Percentiles rank a stretch among this genome's conserved stretches.
These are phyloP conservation scores for Vanrija humicola DNA, from an alignment of 1,284 basidiomycete species.

Conservation along the genomic window DNA sequence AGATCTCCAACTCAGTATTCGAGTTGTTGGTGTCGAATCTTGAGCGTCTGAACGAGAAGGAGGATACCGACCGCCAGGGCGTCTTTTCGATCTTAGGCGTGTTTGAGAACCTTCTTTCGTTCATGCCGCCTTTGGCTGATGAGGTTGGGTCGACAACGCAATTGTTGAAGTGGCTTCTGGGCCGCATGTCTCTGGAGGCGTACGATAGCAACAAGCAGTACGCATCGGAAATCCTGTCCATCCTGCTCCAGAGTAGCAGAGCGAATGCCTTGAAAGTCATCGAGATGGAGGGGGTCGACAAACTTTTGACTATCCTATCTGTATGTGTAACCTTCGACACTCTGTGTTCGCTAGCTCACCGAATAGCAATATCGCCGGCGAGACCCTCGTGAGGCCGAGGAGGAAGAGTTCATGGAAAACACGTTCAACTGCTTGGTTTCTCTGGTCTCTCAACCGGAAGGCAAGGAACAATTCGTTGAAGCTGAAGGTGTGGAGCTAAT, in stretches of 20 bases:
- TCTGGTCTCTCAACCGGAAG: slow-evolving; percentile 64
- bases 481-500: slow-evolving; percentile 94
- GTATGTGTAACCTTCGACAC: slow-evolving; percentile 54
- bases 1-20: slow-evolving; percentile 77
- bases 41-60: slow-evolving; percentile 66
- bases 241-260: slow-evolving; percentile 71
- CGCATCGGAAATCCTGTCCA: slow-evolving; percentile 81
- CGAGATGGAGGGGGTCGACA: slow-evolving; percentile 73
- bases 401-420: slow-evolving; percentile 97
- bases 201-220: slow-evolving; percentile 85
- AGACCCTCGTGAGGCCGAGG: slow-evolving; percentile 79
- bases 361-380: slow-evolving; percentile 76
- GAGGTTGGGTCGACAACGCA: slow-evolving; percentile 68
- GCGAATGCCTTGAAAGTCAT: slow-evolving; percentile 63
- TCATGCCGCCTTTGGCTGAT: slow-evolving; percentile 69
- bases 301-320: slow-evolving; percentile 69
- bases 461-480: slow-evolving; percentile 77
- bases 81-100: slow-evolving; percentile 88
- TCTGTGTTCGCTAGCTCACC: neutral
- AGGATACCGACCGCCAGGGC: slow-evolving; percentile 80
- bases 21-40: slow-evolving; percentile 90
- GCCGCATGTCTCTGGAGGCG: slow-evolving; percentile 64
- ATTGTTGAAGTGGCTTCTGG: slow-evolving; percentile 73
- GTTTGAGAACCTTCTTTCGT: slow-evolving; percentile 87
- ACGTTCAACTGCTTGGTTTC: slow-evolving; percentile 86